Evolutionary conservation across 2,329 filamentous ascomycete genomes (phyloP).

Genomic region (Stachybotrys echinatus): DNA sequence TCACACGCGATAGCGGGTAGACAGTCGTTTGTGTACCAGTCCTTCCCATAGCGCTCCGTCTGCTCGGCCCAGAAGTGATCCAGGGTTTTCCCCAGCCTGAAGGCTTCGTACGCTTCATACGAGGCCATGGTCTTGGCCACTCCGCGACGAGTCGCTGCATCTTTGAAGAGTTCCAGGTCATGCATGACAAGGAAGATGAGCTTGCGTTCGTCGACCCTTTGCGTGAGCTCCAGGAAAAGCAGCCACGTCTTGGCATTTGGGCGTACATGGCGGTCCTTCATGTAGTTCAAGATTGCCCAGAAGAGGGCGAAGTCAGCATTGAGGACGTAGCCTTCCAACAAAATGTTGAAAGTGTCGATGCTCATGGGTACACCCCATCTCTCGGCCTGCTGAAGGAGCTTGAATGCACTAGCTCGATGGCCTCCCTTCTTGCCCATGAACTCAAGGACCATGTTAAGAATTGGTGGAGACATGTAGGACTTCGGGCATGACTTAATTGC

Average conservation of each 20-base stretch:
- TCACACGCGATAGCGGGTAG: slow-evolving; percentile 35
- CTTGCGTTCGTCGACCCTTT: slow-evolving; percentile 49
- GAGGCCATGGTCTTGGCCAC: slow-evolving; percentile 38
- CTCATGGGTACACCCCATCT: slow-evolving; percentile 34
- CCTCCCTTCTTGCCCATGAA: slow-evolving; percentile 32
- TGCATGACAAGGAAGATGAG: slow-evolving; percentile 43
- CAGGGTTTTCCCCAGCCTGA: slow-evolving; percentile 25
- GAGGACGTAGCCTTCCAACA: slow-evolving; percentile 35
- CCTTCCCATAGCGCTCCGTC: slow-evolving; percentile 35
- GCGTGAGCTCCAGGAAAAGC: slow-evolving; percentile 46
- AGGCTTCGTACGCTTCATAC: slow-evolving; percentile 36
- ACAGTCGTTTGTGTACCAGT: slow-evolving; percentile 35
- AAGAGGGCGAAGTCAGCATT: slow-evolving; percentile 36
- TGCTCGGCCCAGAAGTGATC: slow-evolving; percentile 34
- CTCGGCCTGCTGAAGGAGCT: slow-evolving; percentile 31
- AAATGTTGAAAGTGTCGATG: slow-evolving; percentile 41
- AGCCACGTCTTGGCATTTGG: slow-evolving; percentile 44
- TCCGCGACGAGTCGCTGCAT: slow-evolving; percentile 25
- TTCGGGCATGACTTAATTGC: slow-evolving; percentile 30
- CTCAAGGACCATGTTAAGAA: slow-evolving; percentile 38
- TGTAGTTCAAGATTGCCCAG: slow-evolving; percentile 30
- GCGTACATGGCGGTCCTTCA: slow-evolving; percentile 30
- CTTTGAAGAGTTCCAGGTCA: slow-evolving; percentile 34
- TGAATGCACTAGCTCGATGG: slow-evolving; percentile 24
- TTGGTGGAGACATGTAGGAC: slow-evolving; percentile 28